A percentile compares a stretch with the other conserved stretches of the same genome.
Conservation (phyloP, 768 basidiomycete genomes). For the Serendipita sp. region DNA sequence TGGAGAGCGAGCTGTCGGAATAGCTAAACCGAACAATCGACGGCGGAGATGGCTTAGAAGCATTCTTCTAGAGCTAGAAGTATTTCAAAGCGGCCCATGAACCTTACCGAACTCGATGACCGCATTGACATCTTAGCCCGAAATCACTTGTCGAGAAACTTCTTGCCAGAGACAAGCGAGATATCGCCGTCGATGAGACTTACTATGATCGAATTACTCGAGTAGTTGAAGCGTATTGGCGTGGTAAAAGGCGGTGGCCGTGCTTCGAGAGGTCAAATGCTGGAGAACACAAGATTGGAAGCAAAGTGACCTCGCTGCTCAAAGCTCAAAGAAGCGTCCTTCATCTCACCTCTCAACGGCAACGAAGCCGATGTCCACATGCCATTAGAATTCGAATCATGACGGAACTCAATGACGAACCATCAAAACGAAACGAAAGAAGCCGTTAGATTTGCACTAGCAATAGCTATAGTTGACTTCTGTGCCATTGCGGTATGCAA, state of each 20-base stretch:
- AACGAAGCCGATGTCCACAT: constrained; percentile 73
- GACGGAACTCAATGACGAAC: constrained; percentile 72
- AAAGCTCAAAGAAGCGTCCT: constrained; percentile 40
- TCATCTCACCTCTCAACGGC: constrained; percentile 80
- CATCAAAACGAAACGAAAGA: constrained; percentile 94
- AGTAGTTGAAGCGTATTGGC: constrained; percentile 67
- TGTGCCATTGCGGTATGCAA: constrained; percentile 61
- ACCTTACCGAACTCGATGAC: constrained; percentile 48
- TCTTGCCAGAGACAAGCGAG: constrained; percentile 65
- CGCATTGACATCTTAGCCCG: constrained; percentile 68
- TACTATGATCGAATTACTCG: constrained; percentile 45
- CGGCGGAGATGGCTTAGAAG: constrained; percentile 15
- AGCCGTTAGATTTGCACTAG: constrained; percentile 74
- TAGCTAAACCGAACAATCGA: constrained; percentile 57
- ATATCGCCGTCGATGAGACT: constrained; percentile 29
- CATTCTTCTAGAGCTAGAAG: constrained; percentile 14
- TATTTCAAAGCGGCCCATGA: constrained; percentile 15
- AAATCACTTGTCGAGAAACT: constrained; percentile 78
- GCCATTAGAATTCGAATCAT: constrained; percentile 82
- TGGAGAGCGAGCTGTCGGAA: constrained; percentile 33
- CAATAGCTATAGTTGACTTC: constrained; percentile 58
- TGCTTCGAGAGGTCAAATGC: constrained; percentile 84
- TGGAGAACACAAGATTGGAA: constrained; percentile 78
- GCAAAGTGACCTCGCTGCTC: constrained; percentile 78
- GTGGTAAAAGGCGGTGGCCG: constrained; percentile 69